Conservation (phyloP, 75 land plant genomes). For the Pinus taeda region DNA sequence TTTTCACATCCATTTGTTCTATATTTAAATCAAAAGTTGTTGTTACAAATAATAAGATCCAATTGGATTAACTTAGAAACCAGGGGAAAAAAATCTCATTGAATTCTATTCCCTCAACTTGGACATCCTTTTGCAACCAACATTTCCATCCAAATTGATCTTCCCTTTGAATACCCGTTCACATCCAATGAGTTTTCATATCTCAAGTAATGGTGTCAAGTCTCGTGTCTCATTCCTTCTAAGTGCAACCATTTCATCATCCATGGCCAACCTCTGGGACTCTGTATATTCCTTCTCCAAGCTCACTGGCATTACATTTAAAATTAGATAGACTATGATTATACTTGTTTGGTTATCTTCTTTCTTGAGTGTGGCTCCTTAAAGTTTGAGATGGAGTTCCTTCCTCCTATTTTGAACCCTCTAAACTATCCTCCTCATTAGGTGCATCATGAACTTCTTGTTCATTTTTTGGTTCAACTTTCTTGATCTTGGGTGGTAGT, state of each 20-base stretch:
- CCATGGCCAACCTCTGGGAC: constrained; percentile 2
- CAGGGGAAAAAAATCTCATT: background rate
- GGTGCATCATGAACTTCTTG: too few relatives aligned
- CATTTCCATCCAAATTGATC: constrained; percentile 7
- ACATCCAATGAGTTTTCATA: background rate
- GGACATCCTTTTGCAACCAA: background rate
- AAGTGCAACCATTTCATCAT: constrained; percentile 15
- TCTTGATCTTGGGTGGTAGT: too few relatives aligned
- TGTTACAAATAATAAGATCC: too few relatives aligned
- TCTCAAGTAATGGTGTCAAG: constrained; percentile 10
- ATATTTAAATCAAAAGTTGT: too few relatives aligned
- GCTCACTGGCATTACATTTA: background rate
- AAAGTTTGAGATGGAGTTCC: too few relatives aligned
- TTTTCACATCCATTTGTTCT: too few relatives aligned
- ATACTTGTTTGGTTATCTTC: too few relatives aligned
- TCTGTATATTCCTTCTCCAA: background rate
- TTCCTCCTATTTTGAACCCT: too few relatives aligned
- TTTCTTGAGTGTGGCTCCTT: too few relatives aligned
- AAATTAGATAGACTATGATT: background rate
- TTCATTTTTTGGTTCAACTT: too few relatives aligned
- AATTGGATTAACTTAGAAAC: too few relatives aligned
- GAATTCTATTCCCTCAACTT: background rate
- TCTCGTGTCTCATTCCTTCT: constrained; percentile 20
- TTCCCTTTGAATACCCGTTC: constrained; percentile 28
- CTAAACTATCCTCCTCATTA: too few relatives aligned